Evolutionary conservation across 2,329 filamentous ascomycete species (phyloP).

Genomic region (Acrodontium crateriforme): DNA sequence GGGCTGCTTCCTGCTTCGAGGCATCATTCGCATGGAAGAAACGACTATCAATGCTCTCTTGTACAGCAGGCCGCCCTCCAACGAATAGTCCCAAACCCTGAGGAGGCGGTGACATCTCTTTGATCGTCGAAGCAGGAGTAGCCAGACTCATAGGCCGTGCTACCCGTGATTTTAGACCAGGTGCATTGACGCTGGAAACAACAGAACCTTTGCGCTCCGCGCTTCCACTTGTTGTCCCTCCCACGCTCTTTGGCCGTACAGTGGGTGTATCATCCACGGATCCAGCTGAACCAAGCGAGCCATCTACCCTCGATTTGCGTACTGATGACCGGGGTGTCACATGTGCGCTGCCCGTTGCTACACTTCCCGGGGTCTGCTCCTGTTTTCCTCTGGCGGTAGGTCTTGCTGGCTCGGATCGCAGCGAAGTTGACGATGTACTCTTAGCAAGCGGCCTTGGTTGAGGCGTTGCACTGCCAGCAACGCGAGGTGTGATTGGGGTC

Average conservation of each 20-base stretch:
- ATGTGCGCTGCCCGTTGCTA: constrained; percentile 42
- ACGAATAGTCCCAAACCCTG: constrained; percentile 25
- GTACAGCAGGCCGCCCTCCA: constrained; percentile 8
- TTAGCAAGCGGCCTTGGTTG: constrained; percentile 18
- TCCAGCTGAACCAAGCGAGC: constrained; percentile 43
- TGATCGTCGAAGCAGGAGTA: constrained; percentile 16
- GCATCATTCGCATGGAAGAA: constrained; percentile 90
- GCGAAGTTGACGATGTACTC: constrained; percentile 15
- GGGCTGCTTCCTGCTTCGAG: constrained; percentile 15
- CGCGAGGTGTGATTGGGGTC: constrained; percentile 45
- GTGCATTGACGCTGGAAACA: too few species aligned
- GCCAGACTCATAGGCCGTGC: constrained; percentile 25
- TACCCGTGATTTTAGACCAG: constrained; percentile 5
- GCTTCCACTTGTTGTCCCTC: constrained; percentile 4
- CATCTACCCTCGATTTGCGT: constrained; percentile 58
- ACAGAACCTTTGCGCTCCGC: constrained; percentile 8
- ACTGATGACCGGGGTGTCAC: constrained; percentile 67
- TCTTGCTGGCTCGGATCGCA: constrained; percentile 26
- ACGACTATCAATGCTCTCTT: constrained; percentile 39
- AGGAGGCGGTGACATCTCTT: constrained; percentile 20
- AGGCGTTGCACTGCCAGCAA: constrained; percentile 22
- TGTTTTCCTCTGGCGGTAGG: constrained; percentile 12
- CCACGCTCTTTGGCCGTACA: constrained; percentile 5
- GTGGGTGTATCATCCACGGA: constrained; percentile 10
- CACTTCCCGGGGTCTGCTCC: constrained; percentile 29